Conservation (phyloP, 2,329 filamentous ascomycete genomes). For the Pseudocercospora vitis region DNA sequence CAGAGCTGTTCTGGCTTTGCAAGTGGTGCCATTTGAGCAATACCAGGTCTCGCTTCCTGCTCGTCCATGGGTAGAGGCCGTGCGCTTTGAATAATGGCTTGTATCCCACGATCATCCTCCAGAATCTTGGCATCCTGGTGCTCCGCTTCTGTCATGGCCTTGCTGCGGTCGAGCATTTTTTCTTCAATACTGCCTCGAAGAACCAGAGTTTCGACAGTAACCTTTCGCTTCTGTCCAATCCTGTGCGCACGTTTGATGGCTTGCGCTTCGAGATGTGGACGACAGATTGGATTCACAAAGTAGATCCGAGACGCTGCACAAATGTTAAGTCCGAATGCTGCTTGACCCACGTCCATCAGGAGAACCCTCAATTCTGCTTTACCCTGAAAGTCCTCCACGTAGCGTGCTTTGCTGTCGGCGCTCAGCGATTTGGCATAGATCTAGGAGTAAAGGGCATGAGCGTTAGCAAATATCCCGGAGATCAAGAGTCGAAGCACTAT, state of each 20-base stretch:
- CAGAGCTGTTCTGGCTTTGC: constrained; percentile 48
- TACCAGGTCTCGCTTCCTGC: constrained; percentile 33
- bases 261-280: constrained; percentile 81
- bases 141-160: constrained; percentile 68
- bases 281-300: constrained; percentile 85
- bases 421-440: constrained; percentile 67
- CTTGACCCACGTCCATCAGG: constrained; percentile 84
- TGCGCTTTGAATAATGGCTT: constrained; percentile 59
- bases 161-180: constrained; percentile 71
- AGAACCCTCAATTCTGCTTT: constrained; percentile 70
- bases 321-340: constrained; percentile 84
- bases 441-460: too few species aligned
- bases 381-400: constrained; percentile 76
- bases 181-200: constrained; percentile 80
- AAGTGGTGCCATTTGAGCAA: constrained; percentile 45
- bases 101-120: constrained; percentile 60
- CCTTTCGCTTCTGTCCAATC: constrained; percentile 76
- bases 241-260: constrained; percentile 87
- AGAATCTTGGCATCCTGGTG: constrained; percentile 57
- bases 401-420: constrained; percentile 65
- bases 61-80: constrained; percentile 47
- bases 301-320: constrained; percentile 80
- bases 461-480: too few species aligned
- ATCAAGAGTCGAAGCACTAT: too few species aligned
- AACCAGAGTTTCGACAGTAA: constrained; percentile 83